A percentile compares a stretch with the other conserved stretches of the same genome.
These are phyloP conservation scores for Stemphylium beticola DNA, from an alignment of 2,329 filamentous ascomycete genomes.

Conservation along the genomic window DNA sequence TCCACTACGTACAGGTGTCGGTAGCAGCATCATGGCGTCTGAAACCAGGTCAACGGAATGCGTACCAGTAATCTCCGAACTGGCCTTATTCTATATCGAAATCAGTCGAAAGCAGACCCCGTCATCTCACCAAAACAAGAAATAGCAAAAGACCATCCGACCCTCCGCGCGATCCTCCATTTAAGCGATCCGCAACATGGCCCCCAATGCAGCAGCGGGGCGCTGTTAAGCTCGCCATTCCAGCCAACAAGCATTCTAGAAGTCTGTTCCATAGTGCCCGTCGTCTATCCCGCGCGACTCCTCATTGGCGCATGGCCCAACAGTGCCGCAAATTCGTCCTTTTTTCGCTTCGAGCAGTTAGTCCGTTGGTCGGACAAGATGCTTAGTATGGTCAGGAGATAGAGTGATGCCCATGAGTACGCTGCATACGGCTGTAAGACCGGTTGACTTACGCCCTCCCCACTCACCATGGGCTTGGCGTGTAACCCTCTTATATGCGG, in stretches of 20 bases:
- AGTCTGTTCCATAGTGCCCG: background rate
- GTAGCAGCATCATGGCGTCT: background rate
- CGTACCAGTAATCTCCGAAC: background rate
- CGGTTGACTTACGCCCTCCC: background rate
- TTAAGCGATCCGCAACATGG: background rate
- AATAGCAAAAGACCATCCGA: slow-evolving; percentile 2
- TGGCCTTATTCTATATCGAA: too few relatives aligned
- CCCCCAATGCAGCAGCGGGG: background rate
- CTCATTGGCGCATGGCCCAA: background rate
- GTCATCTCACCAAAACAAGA: background rate
- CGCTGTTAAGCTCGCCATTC: background rate
- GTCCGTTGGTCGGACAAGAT: background rate
- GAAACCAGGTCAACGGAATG: slow-evolving; percentile 4
- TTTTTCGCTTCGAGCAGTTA: background rate
- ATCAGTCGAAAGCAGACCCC: too few relatives aligned
- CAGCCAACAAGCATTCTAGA: background rate
- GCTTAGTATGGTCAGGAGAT: background rate
- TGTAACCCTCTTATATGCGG: background rate
- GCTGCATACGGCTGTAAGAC: background rate
- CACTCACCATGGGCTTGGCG: background rate
- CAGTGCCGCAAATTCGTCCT: background rate
- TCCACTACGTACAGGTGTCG: background rate
- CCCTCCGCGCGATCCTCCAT: slow-evolving; percentile 3
- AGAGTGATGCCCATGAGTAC: background rate
- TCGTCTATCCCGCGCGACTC: background rate